phyloP scores from a whole-genome alignment of 2,329 filamentous ascomycete genomes.

The Madurella mycetomatis region DNA sequence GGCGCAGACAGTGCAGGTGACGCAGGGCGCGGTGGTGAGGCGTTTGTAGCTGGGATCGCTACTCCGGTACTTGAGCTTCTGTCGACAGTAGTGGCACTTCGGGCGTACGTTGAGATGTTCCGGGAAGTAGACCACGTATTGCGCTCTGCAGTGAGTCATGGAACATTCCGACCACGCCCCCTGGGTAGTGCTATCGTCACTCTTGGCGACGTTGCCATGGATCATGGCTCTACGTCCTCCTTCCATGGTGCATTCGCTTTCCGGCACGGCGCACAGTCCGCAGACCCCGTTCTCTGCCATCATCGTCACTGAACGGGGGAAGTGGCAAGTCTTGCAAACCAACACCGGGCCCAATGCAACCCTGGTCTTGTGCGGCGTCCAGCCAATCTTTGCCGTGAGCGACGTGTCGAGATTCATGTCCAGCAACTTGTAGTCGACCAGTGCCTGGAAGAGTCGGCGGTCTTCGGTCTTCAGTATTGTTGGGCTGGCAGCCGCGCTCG shows the following conservation, averaged over 20 bases:
- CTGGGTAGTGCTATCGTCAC: conserved; percentile 30
- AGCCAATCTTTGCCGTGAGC: conserved; percentile 40
- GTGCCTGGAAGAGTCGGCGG: conserved; percentile 38
- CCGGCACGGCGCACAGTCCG: conserved; percentile 36
- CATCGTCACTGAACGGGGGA: conserved; percentile 46
- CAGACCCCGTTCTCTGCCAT: conserved; percentile 40
- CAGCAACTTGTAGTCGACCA: conserved; percentile 44
- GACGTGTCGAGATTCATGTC: conserved; percentile 44
- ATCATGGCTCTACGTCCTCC: conserved; percentile 24
- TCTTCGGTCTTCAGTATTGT: conserved; percentile 35
- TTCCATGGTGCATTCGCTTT: conserved; percentile 20
- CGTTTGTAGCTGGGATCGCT: conserved; percentile 2
- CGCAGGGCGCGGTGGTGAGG: conserved; percentile 32
- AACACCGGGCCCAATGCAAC: conserved; percentile 40
- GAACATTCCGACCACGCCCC: conserved; percentile 46
- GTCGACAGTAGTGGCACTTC: conserved; percentile 48
- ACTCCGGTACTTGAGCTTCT: conserved; percentile 11
- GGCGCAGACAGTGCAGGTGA: conserved; percentile 42
- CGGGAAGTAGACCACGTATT: conserved; percentile 47
- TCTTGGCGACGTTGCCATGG: conserved; percentile 29
- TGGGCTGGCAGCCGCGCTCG: conserved; percentile 7
- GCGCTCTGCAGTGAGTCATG: conserved; percentile 39
- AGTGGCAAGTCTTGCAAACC: conserved; percentile 38
- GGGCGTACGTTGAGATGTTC: conserved; percentile 38
- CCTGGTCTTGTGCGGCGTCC: conserved; percentile 42